phyloP scores from a whole-genome alignment of 768 basidiomycete genomes.

The Cubamyces sp. region DNA sequence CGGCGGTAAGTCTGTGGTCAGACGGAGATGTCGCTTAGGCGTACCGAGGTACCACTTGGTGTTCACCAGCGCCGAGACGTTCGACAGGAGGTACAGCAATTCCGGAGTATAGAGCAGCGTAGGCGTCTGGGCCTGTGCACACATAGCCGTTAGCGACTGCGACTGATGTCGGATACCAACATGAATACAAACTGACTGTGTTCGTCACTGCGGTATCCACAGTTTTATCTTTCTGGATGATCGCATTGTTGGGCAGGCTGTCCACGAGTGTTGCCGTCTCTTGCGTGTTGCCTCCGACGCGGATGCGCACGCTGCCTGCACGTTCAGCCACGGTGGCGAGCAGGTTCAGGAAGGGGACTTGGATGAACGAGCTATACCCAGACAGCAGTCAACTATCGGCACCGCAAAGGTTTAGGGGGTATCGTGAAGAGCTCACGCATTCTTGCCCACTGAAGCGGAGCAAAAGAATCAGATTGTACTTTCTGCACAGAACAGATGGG shows the following conservation, averaged over 20 bases:
- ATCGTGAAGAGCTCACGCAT: conserved; percentile 42
- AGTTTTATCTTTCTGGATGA: conserved; percentile 52
- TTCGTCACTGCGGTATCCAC: not conserved
- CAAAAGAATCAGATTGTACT: not conserved
- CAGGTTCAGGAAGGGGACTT: conserved; percentile 77
- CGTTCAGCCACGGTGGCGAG: conserved; percentile 72
- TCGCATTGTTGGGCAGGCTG: conserved; percentile 49
- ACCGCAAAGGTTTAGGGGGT: too few relatives aligned
- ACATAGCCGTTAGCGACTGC: not conserved
- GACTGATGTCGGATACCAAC: not conserved
- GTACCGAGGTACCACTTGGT: conserved; percentile 69
- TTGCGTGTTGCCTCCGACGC: conserved; percentile 83
- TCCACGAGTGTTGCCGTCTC: conserved; percentile 60
- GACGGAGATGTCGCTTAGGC: not conserved
- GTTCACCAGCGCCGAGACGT: conserved; percentile 60
- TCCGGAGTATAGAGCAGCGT: conserved; percentile 66
- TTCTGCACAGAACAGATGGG: not conserved
- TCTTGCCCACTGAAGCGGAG: conserved; percentile 50
- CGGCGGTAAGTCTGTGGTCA: not conserved
- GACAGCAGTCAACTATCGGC: not conserved
- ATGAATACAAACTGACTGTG: not conserved
- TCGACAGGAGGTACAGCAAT: conserved; percentile 65
- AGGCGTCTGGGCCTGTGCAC: conserved; percentile 61
- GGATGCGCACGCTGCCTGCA: conserved; percentile 62
- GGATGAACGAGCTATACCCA: conserved; percentile 49